Evolutionary conservation across 1,284 basidiomycete species (phyloP).

Genomic region (Trametes hirsuta): DNA sequence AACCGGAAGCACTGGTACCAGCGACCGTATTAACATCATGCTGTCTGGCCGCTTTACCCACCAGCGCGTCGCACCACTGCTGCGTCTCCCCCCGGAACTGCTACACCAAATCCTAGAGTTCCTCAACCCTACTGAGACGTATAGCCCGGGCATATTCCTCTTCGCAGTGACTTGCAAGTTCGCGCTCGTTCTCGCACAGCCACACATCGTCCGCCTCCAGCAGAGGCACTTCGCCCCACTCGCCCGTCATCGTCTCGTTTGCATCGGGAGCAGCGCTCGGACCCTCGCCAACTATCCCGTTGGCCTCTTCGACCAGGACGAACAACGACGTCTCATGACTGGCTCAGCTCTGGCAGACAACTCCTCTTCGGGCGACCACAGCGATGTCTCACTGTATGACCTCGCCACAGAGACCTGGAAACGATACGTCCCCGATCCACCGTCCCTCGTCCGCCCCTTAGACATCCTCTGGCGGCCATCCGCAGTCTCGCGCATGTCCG

Average conservation of each 20-base stretch:
- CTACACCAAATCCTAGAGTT: slow-evolving; percentile 8
- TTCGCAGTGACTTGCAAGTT: slow-evolving; percentile 16
- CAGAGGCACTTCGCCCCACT: slow-evolving; percentile 7
- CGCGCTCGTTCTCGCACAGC: slow-evolving; percentile 12
- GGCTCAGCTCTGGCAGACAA: too few species aligned
- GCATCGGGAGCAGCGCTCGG: slow-evolving; percentile 3
- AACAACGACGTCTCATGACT: background rate
- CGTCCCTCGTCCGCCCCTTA: background rate
- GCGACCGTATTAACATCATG: slow-evolving; percentile 3
- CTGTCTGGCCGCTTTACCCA: background rate
- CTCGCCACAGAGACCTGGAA: slow-evolving; percentile 5
- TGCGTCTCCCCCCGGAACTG: slow-evolving; percentile 16
- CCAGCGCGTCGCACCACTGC: slow-evolving; percentile 8
- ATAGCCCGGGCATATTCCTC: slow-evolving; percentile 9
- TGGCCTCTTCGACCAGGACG: background rate
- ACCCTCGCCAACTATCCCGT: slow-evolving; percentile 1
- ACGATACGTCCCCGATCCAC: background rate
- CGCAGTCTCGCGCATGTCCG: slow-evolving; percentile 15
- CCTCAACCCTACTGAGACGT: background rate
- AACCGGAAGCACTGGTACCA: background rate
- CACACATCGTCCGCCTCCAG: slow-evolving; percentile 12
- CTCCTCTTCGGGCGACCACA: background rate
- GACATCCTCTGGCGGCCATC: slow-evolving; percentile 13
- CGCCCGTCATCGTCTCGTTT: slow-evolving; percentile 18
- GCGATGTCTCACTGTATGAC: slow-evolving; percentile 1